Base-by-base conservation (phyloP, 345 rosid genomes). In the Bruguiera sexangula region DNA sequence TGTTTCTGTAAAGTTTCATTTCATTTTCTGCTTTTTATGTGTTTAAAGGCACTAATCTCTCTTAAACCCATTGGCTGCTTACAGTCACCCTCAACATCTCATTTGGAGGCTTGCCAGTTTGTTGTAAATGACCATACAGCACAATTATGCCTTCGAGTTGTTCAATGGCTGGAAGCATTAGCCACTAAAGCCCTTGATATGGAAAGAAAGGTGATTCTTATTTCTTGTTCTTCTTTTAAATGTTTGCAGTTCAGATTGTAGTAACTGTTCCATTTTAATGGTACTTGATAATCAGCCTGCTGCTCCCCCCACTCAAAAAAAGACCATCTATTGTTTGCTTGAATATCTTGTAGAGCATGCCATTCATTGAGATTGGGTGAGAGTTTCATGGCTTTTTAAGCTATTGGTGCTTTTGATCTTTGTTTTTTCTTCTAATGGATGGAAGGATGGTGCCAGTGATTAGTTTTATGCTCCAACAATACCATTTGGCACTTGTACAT, bases 181-280 rank as follows among this genome's bases (percentile, higher is more conserved):
- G 99, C 97, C 68, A 92, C 99, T 59, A 90, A 95, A 81, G 87
- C 91, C 70, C 99, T 95, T 69, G 96, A 95, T 71, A 80, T 89
- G 76, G 97, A 95, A 85, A 87, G 85, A 78, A 88, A 95, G 99
- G 99, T 91, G 76, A 72, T 72, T 57, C 18, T 9, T 59, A 67
- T 64, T 54, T 56, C 6, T 50, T 51, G 50, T 48, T 72, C 43
- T 73, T 52, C 29, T 59, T 66, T 75, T 60, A 30, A 59, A 51
- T 26, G 29, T 71, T 63, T 58, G 72, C 18, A 72, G 27, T 71
- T 43, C 15, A 43, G 50, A 43, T 15, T 43, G 5, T 13, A 0
- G 19, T 15, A 43, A 43, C 50, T 13, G 18, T 43, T 43, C 50
- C 50, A 13, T 43, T 43, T 43, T 43, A 13, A 43, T 15, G 50